phyloP scores from a whole-genome alignment of 129 eudicot species.

The Mikania micrantha region DNA sequence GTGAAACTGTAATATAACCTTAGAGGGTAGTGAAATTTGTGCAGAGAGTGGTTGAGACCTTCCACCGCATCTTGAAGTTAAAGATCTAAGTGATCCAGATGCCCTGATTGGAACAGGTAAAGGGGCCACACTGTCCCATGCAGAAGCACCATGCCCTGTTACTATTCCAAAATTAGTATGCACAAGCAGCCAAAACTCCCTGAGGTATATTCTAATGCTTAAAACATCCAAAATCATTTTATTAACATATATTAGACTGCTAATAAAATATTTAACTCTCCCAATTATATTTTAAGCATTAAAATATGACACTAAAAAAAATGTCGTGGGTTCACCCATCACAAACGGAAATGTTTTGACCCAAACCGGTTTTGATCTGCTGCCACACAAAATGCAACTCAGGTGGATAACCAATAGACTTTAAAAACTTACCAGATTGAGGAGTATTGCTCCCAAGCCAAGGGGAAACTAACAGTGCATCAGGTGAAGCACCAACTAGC shows the following conservation, averaged over 20 bases:
- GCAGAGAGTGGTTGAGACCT: constrained; percentile 35
- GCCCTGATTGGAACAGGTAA: constrained; percentile 95
- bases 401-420: not conserved
- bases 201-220: not conserved
- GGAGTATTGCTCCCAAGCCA: constrained; percentile 87
- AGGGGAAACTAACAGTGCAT: constrained; percentile 72
- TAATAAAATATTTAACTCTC: not conserved
- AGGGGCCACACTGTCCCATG: constrained; percentile 91
- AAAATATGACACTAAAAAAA: not conserved
- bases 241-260: not conserved
- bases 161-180: constrained; percentile 3
- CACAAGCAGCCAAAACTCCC: constrained; percentile 16
- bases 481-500: constrained; percentile 65
- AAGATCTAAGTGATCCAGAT: constrained; percentile 74
- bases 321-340: not conserved
- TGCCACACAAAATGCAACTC: not conserved
- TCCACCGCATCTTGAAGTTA: constrained; percentile 52
- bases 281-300: not conserved
- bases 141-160: constrained; percentile 57
- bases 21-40: constrained; percentile 28
- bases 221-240: not conserved
- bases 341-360: not conserved
- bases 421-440: constrained; percentile 39
- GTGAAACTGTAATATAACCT: constrained; percentile 38
- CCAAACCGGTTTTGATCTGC: not conserved